Evolutionary conservation across 1,139 yeast genomes (phyloP).

Genomic region (Blastobotrys persicus): DNA sequence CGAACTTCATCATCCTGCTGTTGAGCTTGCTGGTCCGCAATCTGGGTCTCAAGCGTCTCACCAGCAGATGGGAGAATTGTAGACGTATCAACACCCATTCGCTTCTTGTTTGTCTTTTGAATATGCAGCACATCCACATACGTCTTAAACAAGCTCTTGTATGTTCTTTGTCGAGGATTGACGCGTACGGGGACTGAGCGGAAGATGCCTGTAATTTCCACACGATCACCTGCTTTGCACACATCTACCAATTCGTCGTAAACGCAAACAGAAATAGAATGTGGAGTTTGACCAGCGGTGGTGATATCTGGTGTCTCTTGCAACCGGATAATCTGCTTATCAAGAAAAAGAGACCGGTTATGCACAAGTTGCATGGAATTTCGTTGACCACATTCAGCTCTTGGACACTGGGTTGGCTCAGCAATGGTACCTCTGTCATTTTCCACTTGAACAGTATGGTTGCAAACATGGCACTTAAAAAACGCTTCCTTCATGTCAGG

Average conservation of each 20-base stretch:
- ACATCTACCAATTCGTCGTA: constrained; percentile 95
- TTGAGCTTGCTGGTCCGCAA: constrained; percentile 26
- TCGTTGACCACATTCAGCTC: constrained; percentile 78
- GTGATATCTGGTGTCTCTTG: constrained; percentile 98
- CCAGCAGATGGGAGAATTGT: constrained; percentile 44
- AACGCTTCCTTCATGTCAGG: constrained; percentile 99
- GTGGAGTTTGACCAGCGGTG: constrained; percentile 99
- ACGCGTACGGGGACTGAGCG: constrained; percentile 89
- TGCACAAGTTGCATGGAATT: constrained; percentile 90
- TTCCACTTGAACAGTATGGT: constrained; percentile 86
- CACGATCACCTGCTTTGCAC: constrained; percentile 94
- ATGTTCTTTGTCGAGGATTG: constrained; percentile 78
- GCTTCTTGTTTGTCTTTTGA: constrained; percentile 76
- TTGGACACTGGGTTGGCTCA: constrained; percentile 90
- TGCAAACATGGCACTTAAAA: constrained; percentile 93
- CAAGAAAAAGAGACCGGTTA: constrained; percentile 89
- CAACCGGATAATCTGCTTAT: constrained; percentile 86
- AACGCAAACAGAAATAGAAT: constrained; percentile 87
- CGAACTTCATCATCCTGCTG: constrained; percentile 73
- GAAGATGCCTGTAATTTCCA: constrained; percentile 93
- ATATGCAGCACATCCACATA: constrained; percentile 93
- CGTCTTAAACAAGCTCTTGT: constrained; percentile 84
- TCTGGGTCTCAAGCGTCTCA: constrained; percentile 27
- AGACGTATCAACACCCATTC: constrained; percentile 77
- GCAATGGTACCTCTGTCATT: constrained; percentile 92